Evolutionary conservation across 1,284 basidiomycete genomes (phyloP).

Genomic region (Pseudozyma thailandica): DNA sequence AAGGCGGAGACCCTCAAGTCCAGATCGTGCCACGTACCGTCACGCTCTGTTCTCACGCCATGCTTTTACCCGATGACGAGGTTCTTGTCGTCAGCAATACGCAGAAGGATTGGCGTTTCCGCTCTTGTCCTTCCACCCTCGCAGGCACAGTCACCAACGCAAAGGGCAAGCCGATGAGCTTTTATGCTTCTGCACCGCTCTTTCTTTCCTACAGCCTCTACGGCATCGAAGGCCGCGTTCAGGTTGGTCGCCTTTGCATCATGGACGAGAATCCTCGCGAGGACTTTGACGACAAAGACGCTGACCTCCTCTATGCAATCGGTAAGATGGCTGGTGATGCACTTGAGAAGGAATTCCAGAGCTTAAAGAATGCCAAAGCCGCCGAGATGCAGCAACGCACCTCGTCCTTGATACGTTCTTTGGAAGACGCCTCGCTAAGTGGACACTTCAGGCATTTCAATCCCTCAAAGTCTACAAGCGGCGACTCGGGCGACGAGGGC

Average conservation of each 20-base stretch:
- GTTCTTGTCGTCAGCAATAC: slow-evolving; percentile 48
- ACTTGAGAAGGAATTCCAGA: slow-evolving; percentile 50
- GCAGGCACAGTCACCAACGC: slow-evolving; percentile 29
- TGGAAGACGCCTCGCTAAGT: slow-evolving; percentile 30
- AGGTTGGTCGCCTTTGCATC: slow-evolving; percentile 54
- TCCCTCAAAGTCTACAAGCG: slow-evolving; percentile 5
- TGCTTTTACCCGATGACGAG: slow-evolving; percentile 50
- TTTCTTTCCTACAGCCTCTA: slow-evolving; percentile 30
- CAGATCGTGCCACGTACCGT: slow-evolving; percentile 18
- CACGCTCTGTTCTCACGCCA: slow-evolving; percentile 53
- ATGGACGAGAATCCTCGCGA: slow-evolving; percentile 41
- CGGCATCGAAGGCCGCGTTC: slow-evolving; percentile 36
- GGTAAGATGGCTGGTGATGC: slow-evolving; percentile 53
- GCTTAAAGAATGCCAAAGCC: slow-evolving; percentile 31
- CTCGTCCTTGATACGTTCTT: slow-evolving; percentile 26
- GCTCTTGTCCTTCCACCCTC: slow-evolving; percentile 32
- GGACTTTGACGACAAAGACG: slow-evolving; percentile 43
- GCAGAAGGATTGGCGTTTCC: slow-evolving; percentile 52
- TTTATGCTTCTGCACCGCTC: slow-evolving; percentile 57
- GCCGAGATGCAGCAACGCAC: slow-evolving; percentile 46
- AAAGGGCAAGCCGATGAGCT: slow-evolving; percentile 40
- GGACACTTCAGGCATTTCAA: slow-evolving; percentile 20
- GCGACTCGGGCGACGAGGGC: slow-evolving; percentile 21
- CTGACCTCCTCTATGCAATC: slow-evolving; percentile 45
- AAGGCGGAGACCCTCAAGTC: slow-evolving; percentile 24